Evolutionary conservation across 2,329 filamentous ascomycete species (phyloP), one percentile per base, ranked within the genome.

Genomic region (Epicoccum sorghinum): DNA sequence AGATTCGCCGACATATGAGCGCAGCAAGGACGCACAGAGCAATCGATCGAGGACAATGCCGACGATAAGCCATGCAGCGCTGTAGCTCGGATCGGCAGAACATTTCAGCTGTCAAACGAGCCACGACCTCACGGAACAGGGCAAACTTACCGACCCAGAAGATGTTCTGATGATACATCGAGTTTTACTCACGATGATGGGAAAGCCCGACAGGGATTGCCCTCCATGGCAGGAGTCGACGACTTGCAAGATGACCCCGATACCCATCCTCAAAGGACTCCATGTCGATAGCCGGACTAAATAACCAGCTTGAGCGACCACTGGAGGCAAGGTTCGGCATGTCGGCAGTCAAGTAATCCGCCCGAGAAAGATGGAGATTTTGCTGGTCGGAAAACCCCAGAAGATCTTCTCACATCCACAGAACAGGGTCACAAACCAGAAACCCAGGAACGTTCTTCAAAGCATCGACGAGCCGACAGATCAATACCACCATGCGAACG

Each of bases 381-480:
- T 9, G 27, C 18, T 9, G 4, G 6, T 29, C 27, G 27, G 2
- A 29, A 29, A 9, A 29, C 9, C 27, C 6, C 9, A 29, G 27
- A 29, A 6, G 9, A 29, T 29, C 27, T 29, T 29, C 27, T 29
- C 27, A 29, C 27, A 18, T 18, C 27, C 9, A 29, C 27, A 6
- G 27, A 29, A 29, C 27, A 7, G 27, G 27, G 27, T 29, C 6
- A 18, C 18, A 6, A 9, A 29, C 27, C 9, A 9, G 9, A 9
- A 6, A 29, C 27, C 9, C 27, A 29, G 6, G 6, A 29, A 29
- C 9, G 12, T 44, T 39, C 33, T 44, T 10, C 6, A n/a, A 48
- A 42, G 48, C 39, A 52, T 23, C 18, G 56, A 59, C 39, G 50
- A 59, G 56, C 50, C 52, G 27, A 36, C 4, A 42, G 13, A 24